Evolutionary conservation across 2,329 filamentous ascomycete genomes (phyloP), one percentile per base, ranked within the genome.

Genomic region (Colletotrichum sidae): DNA sequence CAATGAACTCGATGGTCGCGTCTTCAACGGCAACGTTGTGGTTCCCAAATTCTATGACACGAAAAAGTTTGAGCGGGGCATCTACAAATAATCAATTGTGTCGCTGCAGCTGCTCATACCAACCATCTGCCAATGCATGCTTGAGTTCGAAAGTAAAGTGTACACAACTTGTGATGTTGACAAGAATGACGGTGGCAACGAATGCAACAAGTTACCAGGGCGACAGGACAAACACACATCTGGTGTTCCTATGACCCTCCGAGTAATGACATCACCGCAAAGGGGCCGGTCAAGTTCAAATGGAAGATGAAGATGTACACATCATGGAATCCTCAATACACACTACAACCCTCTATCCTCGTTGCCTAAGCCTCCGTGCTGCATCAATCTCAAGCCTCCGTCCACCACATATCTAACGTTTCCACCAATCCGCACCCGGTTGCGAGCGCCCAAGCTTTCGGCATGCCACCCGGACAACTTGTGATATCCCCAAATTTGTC

Each of bases 1-100:
- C 55, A 96, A 96, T 75, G 93, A 93, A 10, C 86, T 97, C 45
- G 89, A 97, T 72, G 94, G 94, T 13, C 89, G 94, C 57, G 86
- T 93, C 13, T 98, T 98, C 77, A 94, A 94, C 69, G 94, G 92
- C 5, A 97, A 97, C 75, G 83, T 85, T 10, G 96, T 98, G 62
- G 81, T 83, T n/a, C 92, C 94, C 1, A 87, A 85, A 55, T 98
- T 94, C 75, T 98, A 92, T 76, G 88, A 96, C 72, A 83, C 83
- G 6, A 93, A 95, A 49, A 92, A 88, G 72, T 99, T 98, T 74
- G 93, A 96, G 69, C 79, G 83, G 56, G 91, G 91, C 0, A 76
- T 88, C 17, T 87, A 86, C 67, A 74, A 70, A n/a, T 79, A 74
- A 46, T 37, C 25, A 4, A 25, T 25, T 5, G 25, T 25, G 25